Evolutionary conservation across 1,284 basidiomycete species (phyloP), one percentile per base, ranked within the genome.

Genomic region (Melampsora americana): DNA sequence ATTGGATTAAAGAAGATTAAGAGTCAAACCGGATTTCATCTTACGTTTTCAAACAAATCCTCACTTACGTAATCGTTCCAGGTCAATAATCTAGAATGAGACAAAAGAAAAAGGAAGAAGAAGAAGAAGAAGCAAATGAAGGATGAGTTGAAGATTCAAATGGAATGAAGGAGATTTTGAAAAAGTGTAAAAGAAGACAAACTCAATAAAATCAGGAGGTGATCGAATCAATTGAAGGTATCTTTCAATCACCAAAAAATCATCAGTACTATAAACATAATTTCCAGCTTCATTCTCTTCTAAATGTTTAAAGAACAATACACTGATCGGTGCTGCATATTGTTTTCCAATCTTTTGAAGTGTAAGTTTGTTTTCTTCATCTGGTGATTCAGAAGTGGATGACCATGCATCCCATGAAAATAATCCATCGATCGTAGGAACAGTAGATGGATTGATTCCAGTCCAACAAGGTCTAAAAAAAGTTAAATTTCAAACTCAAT

Each of bases 391-490:
- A 44, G 64, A 66, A 35, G 46, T 30, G 3, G 70, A 44, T n/a
- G 42, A 65, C 62, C 69, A 72, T 26, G 69, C 69, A 46, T 72
- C 69, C 69, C 69, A 72, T 48, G 69, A 72, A 9, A 72, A 53
- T 26, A 72, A n/a, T 16, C 69, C 69, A 65, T 72, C 69, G 20
- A 56, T 39, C 18, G 42, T 61, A 23, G 60, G n/a, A 9, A 46
- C 69, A 56, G 20, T 46, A n/a, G 20, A 32, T 26, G 69, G 61
- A 20, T 72, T 26, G 30, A 35, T 11, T 32, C 69, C 69, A 1
- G 69, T 72, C 69, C 69, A 72, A 23, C 42, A 46, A 44, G 69
- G 69, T 44, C 69, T 72, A 44, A 1, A 62, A n/a, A n/a, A 28
- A 64, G n/a, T 20, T 46, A 26, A 70, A 69, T 23, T 50, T 9